Percentiles rank a stretch among this genome's conserved stretches.
These are phyloP conservation scores for Sphaceloma murrayae DNA, from an alignment of 2,329 filamentous ascomycete genomes.

Conservation along the genomic window DNA sequence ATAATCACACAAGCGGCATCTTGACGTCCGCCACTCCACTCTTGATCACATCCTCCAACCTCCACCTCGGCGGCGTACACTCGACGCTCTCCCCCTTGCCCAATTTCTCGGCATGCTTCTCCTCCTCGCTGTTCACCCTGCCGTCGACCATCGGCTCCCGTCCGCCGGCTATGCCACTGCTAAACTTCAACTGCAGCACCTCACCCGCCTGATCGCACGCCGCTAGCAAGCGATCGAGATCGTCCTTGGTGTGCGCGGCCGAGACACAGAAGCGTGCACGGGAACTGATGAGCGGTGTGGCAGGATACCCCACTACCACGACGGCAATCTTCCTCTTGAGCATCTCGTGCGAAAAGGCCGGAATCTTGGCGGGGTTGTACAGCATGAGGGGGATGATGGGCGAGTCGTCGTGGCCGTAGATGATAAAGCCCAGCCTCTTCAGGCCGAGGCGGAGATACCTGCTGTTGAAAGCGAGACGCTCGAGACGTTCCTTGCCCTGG, in stretches of 20 bases:
- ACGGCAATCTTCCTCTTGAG: conserved; percentile 94
- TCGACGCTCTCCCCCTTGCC: conserved; percentile 40
- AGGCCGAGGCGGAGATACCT: conserved; percentile 94
- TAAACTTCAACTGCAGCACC: conserved; percentile 89
- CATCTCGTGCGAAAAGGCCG: conserved; percentile 98
- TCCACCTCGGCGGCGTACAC: conserved; percentile 67
- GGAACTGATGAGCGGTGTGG: conserved; percentile 88
- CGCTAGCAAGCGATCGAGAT: conserved; percentile 77
- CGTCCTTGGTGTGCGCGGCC: conserved; percentile 94
- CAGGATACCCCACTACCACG: conserved; percentile 93
- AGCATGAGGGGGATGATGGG: conserved; percentile 91
- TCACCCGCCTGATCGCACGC: conserved; percentile 92
- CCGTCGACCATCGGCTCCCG: conserved; percentile 65
- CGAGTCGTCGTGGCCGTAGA: conserved; percentile 95
- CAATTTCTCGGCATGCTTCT: conserved; percentile 47
- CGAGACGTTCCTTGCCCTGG: conserved; percentile 89
- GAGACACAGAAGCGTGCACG: conserved; percentile 94
- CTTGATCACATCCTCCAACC: conserved; percentile 62
- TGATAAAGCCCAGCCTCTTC: conserved; percentile 92
- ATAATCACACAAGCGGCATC: conserved; percentile 41
- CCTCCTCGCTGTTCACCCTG: conserved; percentile 61
- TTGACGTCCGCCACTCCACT: conserved; percentile 68
- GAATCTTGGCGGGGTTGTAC: conserved; percentile 98
- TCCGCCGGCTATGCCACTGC: conserved; percentile 87
- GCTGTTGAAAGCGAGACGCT: conserved; percentile 95